phyloP scores from a whole-genome alignment of 2,329 filamentous ascomycete species.

The Colletotrichum paranaense region DNA sequence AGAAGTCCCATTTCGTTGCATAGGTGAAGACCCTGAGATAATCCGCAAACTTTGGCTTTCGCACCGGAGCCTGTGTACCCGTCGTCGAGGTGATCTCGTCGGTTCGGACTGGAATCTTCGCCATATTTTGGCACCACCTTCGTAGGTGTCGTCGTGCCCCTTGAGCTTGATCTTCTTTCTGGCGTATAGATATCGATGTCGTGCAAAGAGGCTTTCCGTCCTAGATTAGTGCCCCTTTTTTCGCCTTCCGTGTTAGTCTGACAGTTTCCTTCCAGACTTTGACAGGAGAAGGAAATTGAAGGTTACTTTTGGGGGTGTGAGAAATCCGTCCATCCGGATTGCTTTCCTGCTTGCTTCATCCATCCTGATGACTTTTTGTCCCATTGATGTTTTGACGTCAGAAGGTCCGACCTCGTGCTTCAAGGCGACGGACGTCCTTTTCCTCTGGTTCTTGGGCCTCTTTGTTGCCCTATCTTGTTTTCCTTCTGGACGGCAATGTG shows the following conservation, averaged over 20 bases:
- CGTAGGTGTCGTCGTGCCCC: neutral
- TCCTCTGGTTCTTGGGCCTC: slow-evolving; percentile 2
- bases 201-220: neutral
- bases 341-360: neutral
- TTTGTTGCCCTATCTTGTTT: neutral
- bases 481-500: neutral
- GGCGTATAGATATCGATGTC: neutral
- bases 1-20: slow-evolving; percentile 45
- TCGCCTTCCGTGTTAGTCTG: neutral
- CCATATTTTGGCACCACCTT: neutral
- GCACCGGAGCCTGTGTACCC: neutral
- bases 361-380: neutral
- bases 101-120: neutral
- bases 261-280: slow-evolving; percentile 5
- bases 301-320: slow-evolving; percentile 2
- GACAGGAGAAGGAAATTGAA: neutral
- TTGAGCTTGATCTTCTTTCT: neutral
- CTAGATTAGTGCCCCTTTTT: neutral
- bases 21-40: slow-evolving; percentile 43
- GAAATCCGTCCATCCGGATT: neutral
- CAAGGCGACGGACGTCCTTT: slow-evolving; percentile 6
- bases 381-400: slow-evolving; percentile 18
- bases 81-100: neutral
- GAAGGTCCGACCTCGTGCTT: slow-evolving; percentile 16
- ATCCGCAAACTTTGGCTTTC: slow-evolving; percentile 24